Evolutionary conservation across 2,329 filamentous ascomycete genomes (phyloP).

Genomic region (Cladophialophora immunda): DNA sequence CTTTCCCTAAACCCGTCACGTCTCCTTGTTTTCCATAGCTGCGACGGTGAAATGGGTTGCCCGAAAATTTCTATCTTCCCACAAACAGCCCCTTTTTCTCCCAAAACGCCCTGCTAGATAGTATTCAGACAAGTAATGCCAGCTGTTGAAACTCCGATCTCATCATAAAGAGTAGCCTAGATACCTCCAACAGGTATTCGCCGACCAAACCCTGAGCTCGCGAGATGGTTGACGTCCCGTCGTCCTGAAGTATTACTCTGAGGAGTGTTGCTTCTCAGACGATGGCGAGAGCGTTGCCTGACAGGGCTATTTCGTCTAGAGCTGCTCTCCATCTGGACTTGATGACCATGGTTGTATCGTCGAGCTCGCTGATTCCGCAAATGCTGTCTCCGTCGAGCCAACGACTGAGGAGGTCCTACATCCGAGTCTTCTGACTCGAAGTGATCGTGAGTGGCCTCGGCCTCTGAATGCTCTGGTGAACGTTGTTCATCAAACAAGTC

Average conservation of each 20-base stretch:
- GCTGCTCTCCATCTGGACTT: background rate
- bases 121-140: background rate
- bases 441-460: slow-evolving; percentile 3
- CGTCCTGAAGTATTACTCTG: background rate
- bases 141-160: background rate
- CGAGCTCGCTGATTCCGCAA: slow-evolving; percentile 33
- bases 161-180: background rate
- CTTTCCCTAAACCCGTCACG: background rate
- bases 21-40: background rate
- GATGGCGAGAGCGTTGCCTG: background rate
- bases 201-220: slow-evolving; percentile 8
- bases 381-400: slow-evolving; percentile 28
- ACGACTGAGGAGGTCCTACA: slow-evolving; percentile 36
- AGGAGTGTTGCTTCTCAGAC: background rate
- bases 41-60: background rate
- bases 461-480: slow-evolving; percentile 1
- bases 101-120: slow-evolving; percentile 15
- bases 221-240: slow-evolving; percentile 5
- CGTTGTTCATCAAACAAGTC: slow-evolving; percentile 7
- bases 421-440: slow-evolving; percentile 36
- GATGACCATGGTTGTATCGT: slow-evolving; percentile 17
- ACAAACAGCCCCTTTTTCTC: background rate
- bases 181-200: slow-evolving; percentile 18
- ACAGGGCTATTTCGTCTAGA: background rate
- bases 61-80: background rate